Evolutionary conservation across 257 asterid species (phyloP).

Genomic region (Solanum pinnatisectum): DNA sequence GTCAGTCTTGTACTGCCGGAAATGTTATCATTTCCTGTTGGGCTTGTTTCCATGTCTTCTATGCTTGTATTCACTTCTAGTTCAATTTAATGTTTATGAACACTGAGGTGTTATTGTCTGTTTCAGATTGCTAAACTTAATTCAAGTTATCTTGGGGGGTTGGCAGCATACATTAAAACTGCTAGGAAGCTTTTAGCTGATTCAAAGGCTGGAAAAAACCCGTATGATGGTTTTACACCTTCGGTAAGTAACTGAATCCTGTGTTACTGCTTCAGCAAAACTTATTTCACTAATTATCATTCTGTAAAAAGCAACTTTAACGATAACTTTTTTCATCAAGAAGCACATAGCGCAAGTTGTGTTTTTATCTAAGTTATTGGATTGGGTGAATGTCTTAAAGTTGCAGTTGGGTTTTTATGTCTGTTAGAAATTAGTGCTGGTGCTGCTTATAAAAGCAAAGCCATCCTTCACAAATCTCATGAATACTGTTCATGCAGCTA

Average conservation of each 20-base stretch:
- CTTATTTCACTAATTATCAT: not conserved
- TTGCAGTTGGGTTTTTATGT: not conserved
- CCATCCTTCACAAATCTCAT: not conserved
- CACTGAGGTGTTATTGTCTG: not conserved
- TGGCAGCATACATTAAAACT: slow-evolving; percentile 64
- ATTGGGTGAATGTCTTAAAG: not conserved
- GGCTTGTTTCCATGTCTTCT: not conserved
- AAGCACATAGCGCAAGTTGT: not conserved
- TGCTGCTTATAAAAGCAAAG: not conserved
- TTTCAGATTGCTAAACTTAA: slow-evolving; percentile 68
- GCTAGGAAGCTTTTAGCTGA: slow-evolving; percentile 91
- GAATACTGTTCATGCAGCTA: not conserved
- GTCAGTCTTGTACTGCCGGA: not conserved
- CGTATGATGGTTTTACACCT: slow-evolving; percentile 91
- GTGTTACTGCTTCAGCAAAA: not conserved
- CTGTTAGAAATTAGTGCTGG: not conserved
- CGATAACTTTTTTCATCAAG: not conserved
- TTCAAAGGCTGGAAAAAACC: slow-evolving; percentile 93
- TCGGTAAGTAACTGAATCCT: slow-evolving; percentile 55
- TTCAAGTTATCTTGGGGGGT: slow-evolving; percentile 87
- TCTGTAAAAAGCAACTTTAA: not conserved
- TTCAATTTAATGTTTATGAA: not conserved
- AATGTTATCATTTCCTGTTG: not conserved
- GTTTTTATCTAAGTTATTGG: not conserved
- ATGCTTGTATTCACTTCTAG: not conserved